Base-by-base conservation (phyloP, 441 rosid genomes). In the Monsonia emarginata region DNA sequence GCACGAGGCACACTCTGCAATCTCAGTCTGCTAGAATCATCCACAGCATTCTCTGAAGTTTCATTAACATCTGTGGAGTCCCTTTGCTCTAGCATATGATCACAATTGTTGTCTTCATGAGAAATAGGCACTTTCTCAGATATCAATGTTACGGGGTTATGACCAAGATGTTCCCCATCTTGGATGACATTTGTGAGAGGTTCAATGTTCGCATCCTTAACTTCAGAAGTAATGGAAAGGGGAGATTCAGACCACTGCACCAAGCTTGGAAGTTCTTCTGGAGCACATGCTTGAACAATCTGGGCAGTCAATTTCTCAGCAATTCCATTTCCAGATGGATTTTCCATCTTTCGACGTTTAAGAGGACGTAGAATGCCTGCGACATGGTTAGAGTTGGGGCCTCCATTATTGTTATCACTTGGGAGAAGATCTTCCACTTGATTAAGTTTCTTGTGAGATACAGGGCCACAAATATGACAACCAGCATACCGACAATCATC, bases 211-310 rank as follows among this genome's bases (percentile, higher is more conserved):
- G 64, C 74, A 30, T 60, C 82, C 27, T 22, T 57, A 65, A 72
- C 67, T 65, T 79, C 79, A 69, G 81, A 75, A 72, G 67, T 73
- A 72, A 65, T 66, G 46, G 79, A 76, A 34, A 42, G 50, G 27
- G 78, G 83, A 74, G 80, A 83, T 56, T 75, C 77, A 46, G 85
- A 82, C 24, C 13, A 71, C 56, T 66, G 74, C 80, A 26, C 42
- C 76, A 71, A 65, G 14, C 78, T 38, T 32, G 75, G 83, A 73
- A 78, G 69, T 65, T 61, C 50, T 64, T 59, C 70, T 62, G 58
- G 36, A 67, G 71, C 48, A 65, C 32, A 59, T 21, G 66, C 66
- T 68, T 74, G 78, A 72, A 67, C 69, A 62, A 18, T 21, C 6
- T 58, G 27, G 26, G 72, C 64, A 66, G 72, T 64, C 63, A 64